Conservation (phyloP, 352 stramenopile species). For the Phytophthora constricta region DNA sequence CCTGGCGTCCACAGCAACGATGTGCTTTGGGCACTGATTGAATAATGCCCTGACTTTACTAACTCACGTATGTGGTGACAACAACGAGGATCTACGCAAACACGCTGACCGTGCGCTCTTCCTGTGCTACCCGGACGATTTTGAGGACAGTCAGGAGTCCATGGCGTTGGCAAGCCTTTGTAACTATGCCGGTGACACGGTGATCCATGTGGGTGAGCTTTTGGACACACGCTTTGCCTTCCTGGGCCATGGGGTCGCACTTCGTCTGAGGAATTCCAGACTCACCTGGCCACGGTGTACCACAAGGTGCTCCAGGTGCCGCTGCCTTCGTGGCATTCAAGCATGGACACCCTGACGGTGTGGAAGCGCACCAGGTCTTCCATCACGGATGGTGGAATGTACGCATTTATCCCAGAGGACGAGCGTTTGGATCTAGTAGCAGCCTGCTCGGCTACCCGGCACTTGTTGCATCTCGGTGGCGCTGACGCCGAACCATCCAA, state of each 20-base stretch:
- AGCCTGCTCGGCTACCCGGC: constrained; percentile 66
- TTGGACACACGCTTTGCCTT: constrained; percentile 87
- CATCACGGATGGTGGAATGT: constrained; percentile 82
- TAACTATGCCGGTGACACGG: constrained; percentile 90
- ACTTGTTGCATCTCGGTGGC: constrained; percentile 53
- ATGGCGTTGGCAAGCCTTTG: constrained; percentile 91
- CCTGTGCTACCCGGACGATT: constrained; percentile 95
- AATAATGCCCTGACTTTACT: constrained; percentile 8
- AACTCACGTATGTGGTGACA: not conserved
- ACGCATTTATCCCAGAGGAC: constrained; percentile 78
- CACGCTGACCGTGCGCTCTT: constrained; percentile 89
- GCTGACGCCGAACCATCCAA: constrained; percentile 15
- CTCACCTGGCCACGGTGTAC: constrained; percentile 90
- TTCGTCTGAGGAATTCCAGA: constrained; percentile 93
- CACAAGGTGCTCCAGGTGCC: constrained; percentile 93
- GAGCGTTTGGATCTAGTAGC: constrained; percentile 77
- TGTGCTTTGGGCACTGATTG: not conserved
- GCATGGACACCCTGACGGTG: constrained; percentile 92
- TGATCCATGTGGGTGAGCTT: constrained; percentile 96
- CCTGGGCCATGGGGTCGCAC: constrained; percentile 92
- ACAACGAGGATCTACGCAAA: constrained; percentile 61
- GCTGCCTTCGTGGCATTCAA: constrained; percentile 93
- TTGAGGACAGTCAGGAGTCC: constrained; percentile 85
- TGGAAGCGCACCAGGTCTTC: constrained; percentile 94
- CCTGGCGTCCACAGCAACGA: not conserved